phyloP scores from a whole-genome alignment of 2,329 filamentous ascomycete species.

The Colletotrichum sp. region DNA sequence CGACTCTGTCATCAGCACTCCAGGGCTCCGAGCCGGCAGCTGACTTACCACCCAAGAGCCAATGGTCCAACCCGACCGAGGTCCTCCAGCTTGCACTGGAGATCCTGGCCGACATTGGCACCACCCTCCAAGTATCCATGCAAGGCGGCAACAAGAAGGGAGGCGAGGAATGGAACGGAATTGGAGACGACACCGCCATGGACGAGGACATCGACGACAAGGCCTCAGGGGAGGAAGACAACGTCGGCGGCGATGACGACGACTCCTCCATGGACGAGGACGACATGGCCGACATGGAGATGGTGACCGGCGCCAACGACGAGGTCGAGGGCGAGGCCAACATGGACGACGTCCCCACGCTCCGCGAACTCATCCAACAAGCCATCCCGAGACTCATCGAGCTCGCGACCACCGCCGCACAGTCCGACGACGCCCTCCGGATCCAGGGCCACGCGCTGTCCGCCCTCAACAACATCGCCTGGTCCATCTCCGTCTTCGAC shows the following conservation, averaged over 20 bases:
- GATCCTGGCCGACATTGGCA: slow-evolving; percentile 68
- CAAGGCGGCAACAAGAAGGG: slow-evolving; percentile 39
- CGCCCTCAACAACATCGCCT: slow-evolving; percentile 70
- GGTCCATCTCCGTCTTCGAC: slow-evolving; percentile 68
- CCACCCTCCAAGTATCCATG: slow-evolving; percentile 57
- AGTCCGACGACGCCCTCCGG: slow-evolving; percentile 43
- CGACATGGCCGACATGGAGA: slow-evolving; percentile 69
- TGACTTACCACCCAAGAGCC: slow-evolving; percentile 31
- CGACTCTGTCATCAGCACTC: slow-evolving; percentile 45
- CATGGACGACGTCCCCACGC: slow-evolving; percentile 58
- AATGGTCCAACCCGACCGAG: slow-evolving; percentile 47
- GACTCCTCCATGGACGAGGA: slow-evolving; percentile 60
- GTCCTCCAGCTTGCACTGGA: slow-evolving; percentile 62
- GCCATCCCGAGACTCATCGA: slow-evolving; percentile 56
- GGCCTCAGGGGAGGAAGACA: slow-evolving; percentile 38
- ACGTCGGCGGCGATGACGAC: slow-evolving; percentile 41
- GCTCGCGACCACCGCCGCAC: slow-evolving; percentile 44
- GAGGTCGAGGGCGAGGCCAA: slow-evolving; percentile 45
- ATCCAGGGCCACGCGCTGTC: slow-evolving; percentile 62
- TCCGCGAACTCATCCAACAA: slow-evolving; percentile 50
- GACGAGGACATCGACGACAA: slow-evolving; percentile 36
- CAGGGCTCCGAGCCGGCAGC: slow-evolving; percentile 32
- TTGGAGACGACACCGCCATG: slow-evolving; percentile 43
- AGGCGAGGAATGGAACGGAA: slow-evolving; percentile 43
- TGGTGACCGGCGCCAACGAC: slow-evolving; percentile 58